Evolutionary conservation across 352 stramenopile genomes (phyloP).

Genomic region (Globisporangium takayamanum): DNA sequence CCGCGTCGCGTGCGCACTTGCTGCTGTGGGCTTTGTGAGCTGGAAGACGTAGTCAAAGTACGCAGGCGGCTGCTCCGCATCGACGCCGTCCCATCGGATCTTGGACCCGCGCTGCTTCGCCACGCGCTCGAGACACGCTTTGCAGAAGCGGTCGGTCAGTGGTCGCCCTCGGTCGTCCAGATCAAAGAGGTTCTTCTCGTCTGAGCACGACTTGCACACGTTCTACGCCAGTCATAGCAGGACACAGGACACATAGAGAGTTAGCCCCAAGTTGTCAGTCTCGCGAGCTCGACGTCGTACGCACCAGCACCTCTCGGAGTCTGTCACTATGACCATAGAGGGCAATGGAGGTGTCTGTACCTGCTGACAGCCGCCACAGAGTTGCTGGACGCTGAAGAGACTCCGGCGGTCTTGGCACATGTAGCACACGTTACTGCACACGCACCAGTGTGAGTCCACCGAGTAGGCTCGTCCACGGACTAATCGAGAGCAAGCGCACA

Average conservation of each 20-base stretch:
- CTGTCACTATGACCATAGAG: no score
- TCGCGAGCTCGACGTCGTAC: no score
- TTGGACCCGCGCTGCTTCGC: slow-evolving; percentile 2
- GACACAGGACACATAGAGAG: background rate
- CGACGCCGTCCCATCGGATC: slow-evolving; percentile 8
- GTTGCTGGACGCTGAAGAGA: background rate
- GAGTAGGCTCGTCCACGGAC: no score
- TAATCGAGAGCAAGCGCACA: background rate
- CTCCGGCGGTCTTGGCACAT: slow-evolving; percentile 5
- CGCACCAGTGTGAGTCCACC: slow-evolving; percentile 1
- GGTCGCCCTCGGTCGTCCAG: slow-evolving; percentile 29
- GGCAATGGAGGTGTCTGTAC: slow-evolving; percentile 5
- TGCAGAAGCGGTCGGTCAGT: slow-evolving; percentile 40
- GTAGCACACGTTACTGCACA: slow-evolving; percentile 16
- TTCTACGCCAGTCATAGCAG: slow-evolving; percentile 16
- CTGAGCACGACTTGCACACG: slow-evolving; percentile 39
- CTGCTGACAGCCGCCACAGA: slow-evolving; percentile 25
- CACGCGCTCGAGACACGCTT: slow-evolving; percentile 26
- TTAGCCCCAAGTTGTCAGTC: no score
- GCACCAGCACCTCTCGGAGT: no score
- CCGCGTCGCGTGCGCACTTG: background rate
- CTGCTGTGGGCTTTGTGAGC: background rate
- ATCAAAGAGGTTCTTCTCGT: slow-evolving; percentile 40
- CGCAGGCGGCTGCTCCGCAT: slow-evolving; percentile 6
- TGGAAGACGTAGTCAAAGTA: slow-evolving; percentile 17